Percentiles rank a stretch among this genome's conserved stretches.
Conservation (phyloP, 2,329 filamentous ascomycete species). For the Verticillium longisporum region DNA sequence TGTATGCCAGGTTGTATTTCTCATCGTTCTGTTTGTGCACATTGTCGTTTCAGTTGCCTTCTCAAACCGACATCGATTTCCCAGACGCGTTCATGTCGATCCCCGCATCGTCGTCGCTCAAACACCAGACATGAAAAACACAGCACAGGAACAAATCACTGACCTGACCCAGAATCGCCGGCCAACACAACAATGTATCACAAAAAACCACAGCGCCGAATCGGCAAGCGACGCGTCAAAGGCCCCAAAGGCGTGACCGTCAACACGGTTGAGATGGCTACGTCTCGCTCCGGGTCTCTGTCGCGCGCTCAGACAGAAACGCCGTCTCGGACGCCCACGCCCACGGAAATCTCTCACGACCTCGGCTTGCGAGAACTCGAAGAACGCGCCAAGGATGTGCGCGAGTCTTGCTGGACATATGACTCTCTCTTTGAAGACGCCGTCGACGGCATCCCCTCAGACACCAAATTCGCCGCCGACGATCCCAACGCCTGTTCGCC, state of each 20-base stretch:
- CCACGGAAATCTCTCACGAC: constrained; percentile 27
- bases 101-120: background rate
- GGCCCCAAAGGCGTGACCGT: constrained; percentile 26
- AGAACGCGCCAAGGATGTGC: constrained; percentile 42
- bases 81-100: no score
- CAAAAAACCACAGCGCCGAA: background rate
- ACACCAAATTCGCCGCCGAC: constrained; percentile 15
- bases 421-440: constrained; percentile 59
- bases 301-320: background rate
- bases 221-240: constrained; percentile 10
- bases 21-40: background rate
- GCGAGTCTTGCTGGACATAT: constrained; percentile 51
- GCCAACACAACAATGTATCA: background rate
- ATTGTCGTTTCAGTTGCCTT: background rate
- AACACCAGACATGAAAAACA: background rate
- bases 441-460: constrained; percentile 49
- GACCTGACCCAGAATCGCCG: background rate
- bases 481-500: constrained; percentile 53
- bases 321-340: constrained; percentile 19
- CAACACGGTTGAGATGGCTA: constrained; percentile 25
- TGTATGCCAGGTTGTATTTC: background rate
- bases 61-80: background rate
- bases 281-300: constrained; percentile 1
- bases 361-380: constrained; percentile 35
- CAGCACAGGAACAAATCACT: background rate